Base-by-base conservation (phyloP, 2,329 filamentous ascomycete species). In the Stenocarpella maydis region DNA sequence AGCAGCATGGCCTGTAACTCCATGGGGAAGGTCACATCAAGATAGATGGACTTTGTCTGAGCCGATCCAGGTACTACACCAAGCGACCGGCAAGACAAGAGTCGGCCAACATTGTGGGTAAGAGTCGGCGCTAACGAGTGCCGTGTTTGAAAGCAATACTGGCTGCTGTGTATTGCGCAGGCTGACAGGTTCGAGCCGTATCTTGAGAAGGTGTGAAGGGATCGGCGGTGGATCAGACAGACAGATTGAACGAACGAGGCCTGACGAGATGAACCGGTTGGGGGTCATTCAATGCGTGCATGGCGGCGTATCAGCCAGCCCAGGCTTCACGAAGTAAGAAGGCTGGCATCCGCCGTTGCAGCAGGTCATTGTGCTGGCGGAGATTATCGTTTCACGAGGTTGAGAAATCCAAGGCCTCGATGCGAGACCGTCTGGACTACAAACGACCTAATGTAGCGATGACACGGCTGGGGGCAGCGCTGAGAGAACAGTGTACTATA, bases 1-100 rank as follows among this genome's bases (percentile, higher is more conserved):
- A 43, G 58, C 58, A 63, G 37, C 58, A 63, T 28, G 43, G 43
- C n/a, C 41, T 63, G 41, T 15, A 50, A 47, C 7, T 39, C 53
- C 45, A 53, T 69, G 43, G 10, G 68, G 68, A 67, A 69, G 68
- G 68, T 69, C 64, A 47, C 68, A 69, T 69, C 50, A 31, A 69
- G 21, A 50, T 60, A 69, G 21, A 50, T 60, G 45, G 34, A 41
- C 34, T 43, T 24, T 53, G 31, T 43, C 58, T 52, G 43, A 14
- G 61, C 54, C 39, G 63, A 45, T 69, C 43, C 58, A 49, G 63
- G 21, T 60, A 60, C 21, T 10, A 50, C 19, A 24, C 31, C 28
- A 58, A 24, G 43, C 8, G 58, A 14, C 58, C 58, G 58, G 58
- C 43, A 19, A 49, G 28, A 49, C n/a, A 37, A 63, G 54, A 34